These are phyloP conservation scores for Massarina eburnea DNA, from an alignment of 2,329 filamentous ascomycete species.

Conservation along the genomic window DNA sequence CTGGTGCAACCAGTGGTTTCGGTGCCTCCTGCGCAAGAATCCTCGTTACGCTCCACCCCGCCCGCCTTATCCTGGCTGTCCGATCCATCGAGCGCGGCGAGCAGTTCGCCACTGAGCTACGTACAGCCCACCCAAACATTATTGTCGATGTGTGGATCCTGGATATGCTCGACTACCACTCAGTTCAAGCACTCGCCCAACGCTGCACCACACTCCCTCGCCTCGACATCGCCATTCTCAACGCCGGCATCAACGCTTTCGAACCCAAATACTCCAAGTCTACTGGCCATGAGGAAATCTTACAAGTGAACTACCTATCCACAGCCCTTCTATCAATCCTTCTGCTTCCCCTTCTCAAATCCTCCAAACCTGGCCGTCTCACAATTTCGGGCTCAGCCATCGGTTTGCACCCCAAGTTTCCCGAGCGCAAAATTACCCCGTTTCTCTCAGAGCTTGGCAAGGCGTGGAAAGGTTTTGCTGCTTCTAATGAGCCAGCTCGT, in stretches of 20 bases:
- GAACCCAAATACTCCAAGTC: constrained; percentile 10
- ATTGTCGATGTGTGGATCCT: constrained; percentile 18
- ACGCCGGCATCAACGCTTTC: constrained; percentile 23
- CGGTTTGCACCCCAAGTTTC: neutral
- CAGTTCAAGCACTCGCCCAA: constrained; percentile 10
- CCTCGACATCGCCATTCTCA: constrained; percentile 26
- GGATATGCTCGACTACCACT: constrained; percentile 13
- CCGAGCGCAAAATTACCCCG: constrained; percentile 8
- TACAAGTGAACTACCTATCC: constrained; percentile 54
- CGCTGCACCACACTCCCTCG: constrained; percentile 6
- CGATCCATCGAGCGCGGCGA: constrained; percentile 24
- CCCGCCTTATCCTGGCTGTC: constrained; percentile 18
- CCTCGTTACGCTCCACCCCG: neutral
- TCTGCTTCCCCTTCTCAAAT: constrained; percentile 37
- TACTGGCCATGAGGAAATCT: constrained; percentile 26
- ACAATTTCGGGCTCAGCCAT: constrained; percentile 5
- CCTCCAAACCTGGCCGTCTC: neutral
- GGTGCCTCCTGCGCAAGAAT: neutral
- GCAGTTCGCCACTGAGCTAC: constrained; percentile 14
- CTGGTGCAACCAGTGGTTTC: neutral
- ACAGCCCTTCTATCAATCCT: constrained; percentile 54
- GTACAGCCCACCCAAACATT: constrained; percentile 9
- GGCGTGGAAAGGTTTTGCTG: too few relatives aligned
- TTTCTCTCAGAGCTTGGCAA: constrained; percentile 6
- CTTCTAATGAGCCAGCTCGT: constrained; percentile 9